A percentile compares a stretch with the other conserved stretches of the same genome.
Conservation (phyloP, 1,139 yeast genomes). For the Taphrina flavorubra region DNA sequence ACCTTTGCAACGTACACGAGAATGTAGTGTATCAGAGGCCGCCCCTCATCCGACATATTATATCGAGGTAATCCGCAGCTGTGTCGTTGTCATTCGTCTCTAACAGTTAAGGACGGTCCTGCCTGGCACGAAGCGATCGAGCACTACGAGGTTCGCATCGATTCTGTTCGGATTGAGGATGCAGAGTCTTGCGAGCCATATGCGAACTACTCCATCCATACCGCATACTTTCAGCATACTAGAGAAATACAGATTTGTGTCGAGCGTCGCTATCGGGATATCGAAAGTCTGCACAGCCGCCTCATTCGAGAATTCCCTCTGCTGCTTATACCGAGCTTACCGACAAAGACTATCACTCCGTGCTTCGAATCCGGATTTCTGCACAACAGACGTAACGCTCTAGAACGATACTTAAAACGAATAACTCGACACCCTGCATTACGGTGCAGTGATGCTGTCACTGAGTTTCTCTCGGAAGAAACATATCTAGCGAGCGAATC, state of each 20-base stretch:
- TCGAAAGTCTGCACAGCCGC: constrained; percentile 3
- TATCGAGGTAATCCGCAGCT: not conserved
- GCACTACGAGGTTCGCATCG: not conserved
- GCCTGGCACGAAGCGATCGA: constrained; percentile 13
- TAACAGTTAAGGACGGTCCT: constrained; percentile 4
- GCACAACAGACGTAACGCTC: not conserved
- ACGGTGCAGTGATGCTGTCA: constrained; percentile 10
- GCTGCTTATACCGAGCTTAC: constrained; percentile 3
- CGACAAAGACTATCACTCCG: not conserved
- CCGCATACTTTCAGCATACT: not conserved
- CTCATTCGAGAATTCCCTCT: constrained; percentile 7
- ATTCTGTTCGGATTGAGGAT: not conserved
- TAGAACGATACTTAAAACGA: constrained; percentile 2
- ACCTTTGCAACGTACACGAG: not conserved
- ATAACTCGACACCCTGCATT: constrained; percentile 10
- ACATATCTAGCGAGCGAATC: not conserved
- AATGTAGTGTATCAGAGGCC: not conserved
- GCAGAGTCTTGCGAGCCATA: not conserved
- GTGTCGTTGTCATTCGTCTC: not conserved
- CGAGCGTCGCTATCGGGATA: constrained; percentile 3
- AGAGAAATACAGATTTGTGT: not conserved
- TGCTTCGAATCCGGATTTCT: not conserved
- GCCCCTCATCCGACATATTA: not conserved
- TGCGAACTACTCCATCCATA: not conserved
- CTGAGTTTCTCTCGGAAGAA: constrained; percentile 5